Conservation (phyloP, 2,329 filamentous ascomycete genomes). For the Colletotrichum filicis region DNA sequence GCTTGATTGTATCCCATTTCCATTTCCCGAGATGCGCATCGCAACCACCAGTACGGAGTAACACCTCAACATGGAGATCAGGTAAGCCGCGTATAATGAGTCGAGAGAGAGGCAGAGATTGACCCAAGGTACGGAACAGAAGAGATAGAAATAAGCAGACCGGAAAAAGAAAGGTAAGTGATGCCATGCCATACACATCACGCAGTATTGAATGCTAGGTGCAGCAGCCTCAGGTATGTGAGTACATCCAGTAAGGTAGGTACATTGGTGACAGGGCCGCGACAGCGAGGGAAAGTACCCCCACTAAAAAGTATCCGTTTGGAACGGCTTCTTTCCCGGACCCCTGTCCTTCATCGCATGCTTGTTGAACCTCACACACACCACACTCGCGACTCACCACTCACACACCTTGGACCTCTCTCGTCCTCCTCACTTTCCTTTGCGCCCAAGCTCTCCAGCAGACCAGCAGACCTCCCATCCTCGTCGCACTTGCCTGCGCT, state of each 20-base stretch:
- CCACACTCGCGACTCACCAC: background rate
- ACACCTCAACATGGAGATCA: background rate
- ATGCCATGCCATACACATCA: too few relatives aligned
- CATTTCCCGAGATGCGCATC: background rate
- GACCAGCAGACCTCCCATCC: constrained; percentile 2
- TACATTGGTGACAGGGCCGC: constrained; percentile 7
- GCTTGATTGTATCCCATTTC: background rate
- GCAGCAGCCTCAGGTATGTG: too few relatives aligned
- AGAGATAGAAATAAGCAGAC: background rate
- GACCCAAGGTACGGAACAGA: background rate
- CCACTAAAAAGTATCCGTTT: constrained; percentile 20
- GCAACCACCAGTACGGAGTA: background rate
- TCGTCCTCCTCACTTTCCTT: background rate
- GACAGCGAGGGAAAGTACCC: constrained; percentile 4
- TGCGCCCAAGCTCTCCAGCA: constrained; percentile 2
- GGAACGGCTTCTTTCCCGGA: constrained; percentile 16
- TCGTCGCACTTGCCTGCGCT: constrained; percentile 2
- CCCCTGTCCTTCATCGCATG: constrained; percentile 10
- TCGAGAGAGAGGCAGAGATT: background rate
- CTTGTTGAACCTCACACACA: constrained; percentile 16
- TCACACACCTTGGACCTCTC: background rate
- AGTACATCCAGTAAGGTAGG: background rate
- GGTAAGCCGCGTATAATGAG: too few relatives aligned
- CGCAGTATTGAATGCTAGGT: background rate
- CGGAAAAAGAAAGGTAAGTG: background rate